Base-by-base conservation (phyloP, 768 basidiomycete genomes). In the Boletales sp. region DNA sequence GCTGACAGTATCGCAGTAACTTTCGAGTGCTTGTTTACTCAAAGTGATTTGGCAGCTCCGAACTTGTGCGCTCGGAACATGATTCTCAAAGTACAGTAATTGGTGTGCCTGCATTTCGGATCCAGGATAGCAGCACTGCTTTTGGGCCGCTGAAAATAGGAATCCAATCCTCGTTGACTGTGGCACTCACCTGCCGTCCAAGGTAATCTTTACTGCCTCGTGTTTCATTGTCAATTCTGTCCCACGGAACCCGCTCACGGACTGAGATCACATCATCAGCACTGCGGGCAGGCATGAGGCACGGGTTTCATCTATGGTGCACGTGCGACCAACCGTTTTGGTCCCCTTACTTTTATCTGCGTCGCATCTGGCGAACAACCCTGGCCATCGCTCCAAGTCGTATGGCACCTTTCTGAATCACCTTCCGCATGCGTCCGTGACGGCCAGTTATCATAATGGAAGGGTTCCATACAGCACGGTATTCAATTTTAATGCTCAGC, bases 141-240 rank as follows among this genome's bases (percentile, higher is more conserved):
- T 52, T 24, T 3, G 24, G 24, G 24, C 24, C 5, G 24, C 38
- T 47, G 8, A 43, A 31, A 30, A 51, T 50, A 45, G 50, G 39
- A 51, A 48, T 35, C 6, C n/a, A 29, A 27, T 24, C 12, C 36
- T 41, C 47, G 50, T 39, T 51, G 27, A 34, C 54, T 17, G 15
- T 51, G 53, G 48, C 50, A 47, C 42, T 13, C 21, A 54, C 56
- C 47, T 44, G 48, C 48, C 42, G 39, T 45, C n/a, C 40, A 45
- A 39, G 48, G 51, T 36, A 45, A 48, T 52, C 40, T 40, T 50
- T 48, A n/a, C 19, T 44, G 54, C 67, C 64, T 67, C 64, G 54
- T 69, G 67, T 66, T 66, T 29, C 52, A 29, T 43, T 62, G 43
- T 57, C 48, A 47, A 52, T 40, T 49, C 43, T 30, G 46, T 55